phyloP scores from a whole-genome alignment of 768 basidiomycete species.

The Lactifluus hygrophoroides region DNA sequence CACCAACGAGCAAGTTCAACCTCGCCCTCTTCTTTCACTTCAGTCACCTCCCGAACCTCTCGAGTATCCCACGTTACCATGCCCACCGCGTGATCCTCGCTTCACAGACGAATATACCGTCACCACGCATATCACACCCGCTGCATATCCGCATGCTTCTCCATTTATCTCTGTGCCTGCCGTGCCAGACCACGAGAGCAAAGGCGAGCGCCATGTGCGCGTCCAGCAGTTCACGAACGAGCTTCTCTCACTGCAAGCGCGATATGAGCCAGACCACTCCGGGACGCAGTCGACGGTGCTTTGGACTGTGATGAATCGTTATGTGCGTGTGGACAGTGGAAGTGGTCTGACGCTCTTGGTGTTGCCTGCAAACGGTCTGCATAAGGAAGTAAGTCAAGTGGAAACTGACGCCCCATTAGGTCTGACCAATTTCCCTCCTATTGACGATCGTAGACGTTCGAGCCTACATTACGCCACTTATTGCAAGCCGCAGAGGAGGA shows the following conservation, averaged over 20 bases:
- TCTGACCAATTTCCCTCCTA: neutral
- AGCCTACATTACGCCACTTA: slow-evolving; percentile 51
- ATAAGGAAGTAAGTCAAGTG: slow-evolving; percentile 67
- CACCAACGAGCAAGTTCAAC: neutral
- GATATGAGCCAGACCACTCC: slow-evolving; percentile 18
- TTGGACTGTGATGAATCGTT: slow-evolving; percentile 71
- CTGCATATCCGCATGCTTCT: slow-evolving; percentile 42
- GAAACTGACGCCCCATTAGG: neutral
- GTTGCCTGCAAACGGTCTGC: slow-evolving; percentile 81
- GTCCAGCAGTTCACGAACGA: neutral
- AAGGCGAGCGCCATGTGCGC: slow-evolving; percentile 24
- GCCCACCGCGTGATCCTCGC: slow-evolving; percentile 21
- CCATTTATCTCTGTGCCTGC: slow-evolving; percentile 33
- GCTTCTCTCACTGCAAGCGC: slow-evolving; percentile 1
- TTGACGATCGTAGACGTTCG: slow-evolving; percentile 55
- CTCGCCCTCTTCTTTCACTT: neutral
- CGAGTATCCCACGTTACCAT: slow-evolving; percentile 32
- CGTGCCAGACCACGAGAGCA: slow-evolving; percentile 30
- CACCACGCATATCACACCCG: slow-evolving; percentile 48
- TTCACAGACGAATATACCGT: slow-evolving; percentile 30
- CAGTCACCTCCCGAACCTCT: slow-evolving; percentile 23
- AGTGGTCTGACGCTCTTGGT: slow-evolving; percentile 62
- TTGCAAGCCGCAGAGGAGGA: slow-evolving; percentile 34
- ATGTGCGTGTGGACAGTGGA: slow-evolving; percentile 34
- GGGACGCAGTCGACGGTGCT: slow-evolving; percentile 31